Percentiles rank a stretch among this genome's conserved stretches.
Evolutionary conservation across 2,329 filamentous ascomycete species (phyloP).

Genomic region (Trichoderma endophyticum): DNA sequence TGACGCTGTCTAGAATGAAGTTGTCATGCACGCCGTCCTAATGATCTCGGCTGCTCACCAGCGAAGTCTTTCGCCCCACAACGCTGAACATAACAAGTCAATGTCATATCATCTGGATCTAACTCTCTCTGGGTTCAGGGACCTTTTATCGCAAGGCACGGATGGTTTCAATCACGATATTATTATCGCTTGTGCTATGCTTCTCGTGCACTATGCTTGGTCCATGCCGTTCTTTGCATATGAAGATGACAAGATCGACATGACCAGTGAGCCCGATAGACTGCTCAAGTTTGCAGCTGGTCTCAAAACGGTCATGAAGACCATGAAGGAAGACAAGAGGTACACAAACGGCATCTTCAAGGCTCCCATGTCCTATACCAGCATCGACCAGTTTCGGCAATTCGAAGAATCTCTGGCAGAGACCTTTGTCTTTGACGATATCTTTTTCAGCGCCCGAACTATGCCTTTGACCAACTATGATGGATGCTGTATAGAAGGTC

Average conservation of each 20-base stretch:
- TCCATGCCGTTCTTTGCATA: constrained; percentile 15
- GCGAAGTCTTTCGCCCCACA: not conserved
- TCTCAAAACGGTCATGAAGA: constrained; percentile 8
- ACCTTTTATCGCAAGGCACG: not conserved
- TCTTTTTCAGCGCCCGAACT: not conserved
- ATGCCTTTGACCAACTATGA: not conserved
- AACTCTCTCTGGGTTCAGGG: constrained; percentile 12
- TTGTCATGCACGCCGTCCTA: constrained; percentile 13
- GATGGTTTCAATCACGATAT: constrained; percentile 6
- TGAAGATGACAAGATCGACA: not conserved
- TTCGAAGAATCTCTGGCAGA: not conserved
- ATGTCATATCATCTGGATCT: constrained; percentile 12
- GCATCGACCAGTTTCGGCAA: not conserved
- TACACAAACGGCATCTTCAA: constrained; percentile 11
- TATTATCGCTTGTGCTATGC: constrained; percentile 4
- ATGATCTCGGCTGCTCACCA: constrained; percentile 16
- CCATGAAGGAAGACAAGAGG: not conserved
- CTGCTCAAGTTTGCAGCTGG: constrained; percentile 13
- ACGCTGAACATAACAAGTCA: not conserved
- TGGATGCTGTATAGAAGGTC: not conserved
- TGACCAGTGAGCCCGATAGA: constrained; percentile 4
- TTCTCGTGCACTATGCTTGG: constrained; percentile 16
- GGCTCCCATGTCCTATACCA: not conserved
- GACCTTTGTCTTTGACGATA: not conserved
- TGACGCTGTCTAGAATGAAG: not conserved